Evolutionary conservation across 2,329 filamentous ascomycete genomes (phyloP).

Genomic region (Rasamsonia emersonii): DNA sequence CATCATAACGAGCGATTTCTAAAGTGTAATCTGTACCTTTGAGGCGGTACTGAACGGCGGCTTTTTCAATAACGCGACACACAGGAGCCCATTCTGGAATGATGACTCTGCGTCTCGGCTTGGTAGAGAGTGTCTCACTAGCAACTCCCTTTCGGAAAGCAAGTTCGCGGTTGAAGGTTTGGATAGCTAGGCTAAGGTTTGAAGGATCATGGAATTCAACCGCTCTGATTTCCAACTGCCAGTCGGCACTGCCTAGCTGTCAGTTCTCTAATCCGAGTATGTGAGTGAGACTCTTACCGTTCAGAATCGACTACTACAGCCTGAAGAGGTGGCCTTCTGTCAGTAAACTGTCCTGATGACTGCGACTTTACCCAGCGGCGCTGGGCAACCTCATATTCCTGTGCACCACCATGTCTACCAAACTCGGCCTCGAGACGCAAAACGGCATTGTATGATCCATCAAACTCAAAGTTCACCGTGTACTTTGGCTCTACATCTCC

Average conservation of each 20-base stretch:
- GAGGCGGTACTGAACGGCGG: conserved; percentile 29
- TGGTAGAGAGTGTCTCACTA: conserved; percentile 15
- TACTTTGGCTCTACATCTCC: conserved; percentile 22
- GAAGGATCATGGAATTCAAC: conserved; percentile 25
- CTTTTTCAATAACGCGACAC: conserved; percentile 29
- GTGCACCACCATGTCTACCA: conserved; percentile 17
- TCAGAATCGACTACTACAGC: conserved; percentile 29
- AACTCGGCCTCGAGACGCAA: conserved; percentile 33
- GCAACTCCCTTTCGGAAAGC: conserved; percentile 14
- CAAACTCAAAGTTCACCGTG: conserved; percentile 35
- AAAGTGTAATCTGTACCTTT: conserved; percentile 33
- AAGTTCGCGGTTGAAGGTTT: conserved; percentile 22
- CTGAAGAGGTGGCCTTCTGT: conserved; percentile 23
- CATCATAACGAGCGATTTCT: conserved; percentile 37
- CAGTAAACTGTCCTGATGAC: conserved; percentile 11
- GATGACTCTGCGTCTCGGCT: conserved; percentile 20
- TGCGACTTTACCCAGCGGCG: conserved; percentile 28
- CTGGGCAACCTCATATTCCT: conserved; percentile 25
- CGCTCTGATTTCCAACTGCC: conserved; percentile 33
- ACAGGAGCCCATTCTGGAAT: conserved; percentile 21
- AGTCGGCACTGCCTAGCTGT: conserved; percentile 26
- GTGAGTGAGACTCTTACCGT: conserved; percentile 16
- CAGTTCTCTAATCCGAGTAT: conserved; percentile 1
- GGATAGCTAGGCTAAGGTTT: conserved; percentile 17
- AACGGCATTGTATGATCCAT: conserved; percentile 16